Evolutionary conservation across 441 rosid genomes (phyloP), one percentile per base, ranked within the genome.

Genomic region (Mallotus japonicus): DNA sequence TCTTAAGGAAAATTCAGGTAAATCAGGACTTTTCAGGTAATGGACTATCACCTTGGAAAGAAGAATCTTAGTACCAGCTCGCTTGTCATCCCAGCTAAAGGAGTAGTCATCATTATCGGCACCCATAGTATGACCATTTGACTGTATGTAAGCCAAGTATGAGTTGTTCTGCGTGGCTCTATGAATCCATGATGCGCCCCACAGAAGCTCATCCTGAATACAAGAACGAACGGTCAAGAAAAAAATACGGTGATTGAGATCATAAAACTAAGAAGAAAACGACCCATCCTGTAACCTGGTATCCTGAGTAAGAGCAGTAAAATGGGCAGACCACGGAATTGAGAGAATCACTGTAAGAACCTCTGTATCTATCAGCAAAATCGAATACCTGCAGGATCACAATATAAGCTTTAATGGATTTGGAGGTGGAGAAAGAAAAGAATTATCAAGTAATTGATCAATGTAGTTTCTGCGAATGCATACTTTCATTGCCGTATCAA

Each of bases 151-250:
- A 16, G 75, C 14, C 70, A 90, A 72, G 78, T 90, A 93, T 22
- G 79, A 72, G 65, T 68, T 75, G 63, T 82, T 50, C 78, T 86
- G 87, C 17, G 98, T 86, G 15, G 97, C 97, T 85, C 89, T 82
- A 53, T 88, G 89, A 50, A 93, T 55, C 98, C 97, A 93, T n/a
- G 98, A 90, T 71, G 98, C 98, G 11, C 95, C 95, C 98, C 96
- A 93, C 4, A 93, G 87, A 76, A 91, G 86, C 85, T 93, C 98
- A 71, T 91, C 98, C 98, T 91, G 67, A 63, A 20, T n/a, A 17
- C 8, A 19, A 16, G 2, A 5, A 44, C 17, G 49, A 62, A 17
- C 67, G 46, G 32, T 49, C 10, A 32, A 56, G 19, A 78, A 24
- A 70, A 65, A 58, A 54, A 37, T 22, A 53, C 15, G 13, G 49